Evolutionary conservation across 176 grass and related monocot species (phyloP), one percentile per base, ranked within the genome.

Genomic region (Aegilops umbellulata): DNA sequence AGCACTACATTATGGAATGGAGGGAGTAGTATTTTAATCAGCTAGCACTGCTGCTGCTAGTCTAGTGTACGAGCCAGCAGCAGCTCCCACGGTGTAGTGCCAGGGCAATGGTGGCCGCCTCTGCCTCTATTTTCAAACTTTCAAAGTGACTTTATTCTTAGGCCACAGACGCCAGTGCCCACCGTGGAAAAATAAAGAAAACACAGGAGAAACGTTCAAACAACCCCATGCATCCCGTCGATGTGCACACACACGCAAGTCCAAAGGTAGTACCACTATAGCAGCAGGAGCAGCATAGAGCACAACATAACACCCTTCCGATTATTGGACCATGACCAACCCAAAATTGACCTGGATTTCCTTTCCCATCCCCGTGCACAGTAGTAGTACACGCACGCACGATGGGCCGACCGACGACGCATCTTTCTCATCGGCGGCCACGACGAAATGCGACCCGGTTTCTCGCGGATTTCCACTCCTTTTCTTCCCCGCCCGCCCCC

Each of bases 381-480:
- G 6, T 4, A 69, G n/a, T 78, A 82, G 88, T 77, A 41, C 65
- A 76, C 17, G 36, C 80, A 78, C 80, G 72, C 27, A 24, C 14
- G 29, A 2, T 68, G 46, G 32, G 47, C 26, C 6, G 63, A 80
- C n/a, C 20, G 60, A 39, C 38, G 38, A 38, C 38, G 38, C 38
- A 39, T 39, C 38, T 8, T 39, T 39, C 38, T 39, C 38, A 63
- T 39, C 38, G 41, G 0, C 0, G 16, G 4, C 22, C 6, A 31
- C 23, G 61, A 57, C 47, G 76, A n/a, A 15, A 23, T 7, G 65
- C 6, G 80, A 70, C 70, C 26, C 24, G 51, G 49, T 76, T 74
- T 75, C 69, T 2, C 26, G 62, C 34, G 1, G 32, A 1, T 67
- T 82, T 85, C 83, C 29, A 26, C n/a, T 6, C 31, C 6, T 23